Evolutionary conservation across 257 asterid species (phyloP), one percentile per base, ranked within the genome.

Genomic region (Echites panduratus): DNA sequence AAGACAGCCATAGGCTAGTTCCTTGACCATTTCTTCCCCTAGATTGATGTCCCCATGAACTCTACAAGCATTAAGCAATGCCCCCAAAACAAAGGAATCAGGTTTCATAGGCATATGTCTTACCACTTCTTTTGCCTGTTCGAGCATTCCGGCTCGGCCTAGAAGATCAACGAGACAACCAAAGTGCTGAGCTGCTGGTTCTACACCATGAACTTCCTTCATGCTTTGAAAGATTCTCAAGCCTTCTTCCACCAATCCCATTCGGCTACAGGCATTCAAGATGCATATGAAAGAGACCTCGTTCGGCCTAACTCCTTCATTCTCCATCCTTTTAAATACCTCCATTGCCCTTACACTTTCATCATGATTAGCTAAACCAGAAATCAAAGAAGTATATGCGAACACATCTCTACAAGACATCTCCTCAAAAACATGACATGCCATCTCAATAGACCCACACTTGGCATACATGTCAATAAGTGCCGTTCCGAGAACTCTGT

Each of bases 391-490:
- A 27, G 86, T 82, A 32, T 84, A 85, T 57, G 90, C 84, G 79
- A 73, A 62, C 45, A 80, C 81, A 17, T 87, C 90, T 58, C 74
- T 78, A 43, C 10, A 5, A 0, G 79, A 76, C 78, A 84, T 74
- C 67, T 77, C 76, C 70, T 82, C 81, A 20, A 85, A 87, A 63
- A 87, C 73, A 48, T 61, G 82, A 32, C 76, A 72, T 19, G 90
- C 86, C 73, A 70, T 78, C 12, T 70, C 72, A 32, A 88, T 74
- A 67, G 80, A 73, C 41, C 95, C 95, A 70, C 87, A 86, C 75
- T 87, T 86, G 0, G 87, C 86, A 20, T 88, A 88, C 92, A 88
- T 86, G 24, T 85, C 95, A 0, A 88, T 72, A 9, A 88, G 82
- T 2, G 90, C 77, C 4, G 95, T 87, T 22, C 86, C 86, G 17